phyloP scores from a whole-genome alignment of 2,329 filamentous ascomycete genomes.

The Gaeumannomyces sp. region DNA sequence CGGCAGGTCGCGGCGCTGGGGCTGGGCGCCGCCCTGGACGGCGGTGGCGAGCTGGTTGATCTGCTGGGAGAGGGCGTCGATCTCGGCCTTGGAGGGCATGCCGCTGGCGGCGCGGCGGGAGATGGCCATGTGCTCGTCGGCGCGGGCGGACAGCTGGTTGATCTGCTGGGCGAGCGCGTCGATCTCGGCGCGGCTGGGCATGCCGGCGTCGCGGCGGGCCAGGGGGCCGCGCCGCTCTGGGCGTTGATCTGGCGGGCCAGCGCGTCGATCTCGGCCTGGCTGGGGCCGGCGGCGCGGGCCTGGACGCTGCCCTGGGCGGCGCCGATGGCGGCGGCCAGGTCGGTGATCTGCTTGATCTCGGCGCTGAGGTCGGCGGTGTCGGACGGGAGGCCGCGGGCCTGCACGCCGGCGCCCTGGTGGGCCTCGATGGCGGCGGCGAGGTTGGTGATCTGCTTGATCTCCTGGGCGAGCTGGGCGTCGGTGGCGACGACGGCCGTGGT shows the following conservation, averaged over 20 bases:
- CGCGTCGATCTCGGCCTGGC: neutral
- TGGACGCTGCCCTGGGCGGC: neutral
- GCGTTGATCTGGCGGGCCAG: neutral
- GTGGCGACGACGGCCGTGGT: neutral
- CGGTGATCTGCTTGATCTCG: neutral
- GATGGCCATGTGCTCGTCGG: neutral
- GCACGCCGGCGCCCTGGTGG: neutral
- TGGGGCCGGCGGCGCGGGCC: neutral
- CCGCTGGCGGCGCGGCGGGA: no score
- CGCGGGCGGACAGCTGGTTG: neutral
- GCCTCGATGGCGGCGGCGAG: slow-evolving; percentile 1
- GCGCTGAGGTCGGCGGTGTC: no score
- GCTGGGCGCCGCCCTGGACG: neutral
- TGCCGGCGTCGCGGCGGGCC: neutral
- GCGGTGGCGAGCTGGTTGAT: neutral
- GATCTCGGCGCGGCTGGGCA: neutral
- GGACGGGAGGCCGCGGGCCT: no score
- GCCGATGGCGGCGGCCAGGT: neutral
- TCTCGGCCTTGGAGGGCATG: neutral
- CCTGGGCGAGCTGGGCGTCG: neutral
- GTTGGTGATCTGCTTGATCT: neutral
- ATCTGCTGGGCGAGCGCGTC: neutral
- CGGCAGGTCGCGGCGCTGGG: neutral
- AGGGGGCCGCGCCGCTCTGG: no score
- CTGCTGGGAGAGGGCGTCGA: neutral